Conservation (phyloP, 176 grass and related monocot genomes). For the Microstegium vimineum region DNA sequence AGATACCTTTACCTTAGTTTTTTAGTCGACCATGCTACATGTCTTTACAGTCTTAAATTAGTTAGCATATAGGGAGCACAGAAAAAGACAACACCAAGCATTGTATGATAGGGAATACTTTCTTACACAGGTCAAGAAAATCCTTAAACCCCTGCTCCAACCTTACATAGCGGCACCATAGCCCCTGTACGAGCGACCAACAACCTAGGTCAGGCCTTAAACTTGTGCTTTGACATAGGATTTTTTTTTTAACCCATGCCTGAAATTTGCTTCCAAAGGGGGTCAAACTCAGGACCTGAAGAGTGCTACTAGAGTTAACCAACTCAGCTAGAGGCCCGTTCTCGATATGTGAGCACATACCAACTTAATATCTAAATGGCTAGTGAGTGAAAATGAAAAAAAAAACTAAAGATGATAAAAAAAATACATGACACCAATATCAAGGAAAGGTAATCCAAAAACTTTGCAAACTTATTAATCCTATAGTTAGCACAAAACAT, state of each 20-base stretch:
- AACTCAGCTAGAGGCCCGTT: too few relatives aligned
- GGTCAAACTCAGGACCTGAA: too few relatives aligned
- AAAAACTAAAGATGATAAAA: neutral
- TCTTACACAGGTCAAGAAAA: too few relatives aligned
- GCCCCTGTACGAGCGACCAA: too few relatives aligned
- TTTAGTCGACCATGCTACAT: neutral
- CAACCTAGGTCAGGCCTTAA: too few relatives aligned
- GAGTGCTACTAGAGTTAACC: too few relatives aligned
- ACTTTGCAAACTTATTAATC: neutral
- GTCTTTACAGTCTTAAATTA: neutral
- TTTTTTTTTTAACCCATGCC: too few relatives aligned
- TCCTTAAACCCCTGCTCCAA: neutral
- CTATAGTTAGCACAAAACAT: neutral
- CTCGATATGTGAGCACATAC: neutral
- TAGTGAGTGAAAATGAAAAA: neutral
- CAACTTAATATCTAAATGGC: neutral
- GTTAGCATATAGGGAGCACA: neutral
- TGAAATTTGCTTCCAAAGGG: too few relatives aligned
- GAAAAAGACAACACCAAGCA: too few relatives aligned
- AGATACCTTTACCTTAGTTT: neutral
- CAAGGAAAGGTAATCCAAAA: neutral
- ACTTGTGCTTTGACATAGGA: too few relatives aligned
- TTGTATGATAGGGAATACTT: too few relatives aligned
- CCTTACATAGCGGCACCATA: too few relatives aligned
- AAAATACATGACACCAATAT: neutral